These are phyloP conservation scores for Hortiboletus campestris DNA, from an alignment of 768 basidiomycete species.

Conservation along the genomic window DNA sequence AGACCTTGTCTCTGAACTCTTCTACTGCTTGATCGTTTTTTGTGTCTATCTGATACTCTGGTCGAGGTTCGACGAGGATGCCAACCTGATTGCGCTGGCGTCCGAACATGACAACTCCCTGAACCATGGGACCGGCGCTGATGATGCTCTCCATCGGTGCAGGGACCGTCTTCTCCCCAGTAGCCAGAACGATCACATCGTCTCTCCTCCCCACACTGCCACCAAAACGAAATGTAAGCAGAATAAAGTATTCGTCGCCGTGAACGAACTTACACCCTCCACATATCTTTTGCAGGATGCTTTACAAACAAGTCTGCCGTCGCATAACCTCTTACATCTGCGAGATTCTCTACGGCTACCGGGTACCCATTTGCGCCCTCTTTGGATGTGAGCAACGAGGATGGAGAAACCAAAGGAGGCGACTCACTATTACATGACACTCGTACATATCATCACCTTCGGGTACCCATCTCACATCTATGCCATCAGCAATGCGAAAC, in stretches of 20 bases:
- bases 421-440: constrained; percentile 33
- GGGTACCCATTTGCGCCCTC: constrained; percentile 1
- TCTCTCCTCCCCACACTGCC: constrained; percentile 38
- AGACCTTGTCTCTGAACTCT: constrained; percentile 19
- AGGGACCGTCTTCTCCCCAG: constrained; percentile 35
- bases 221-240: neutral
- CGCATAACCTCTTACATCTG: constrained; percentile 34
- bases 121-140: constrained; percentile 14
- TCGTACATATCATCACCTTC: constrained; percentile 35
- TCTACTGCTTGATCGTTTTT: neutral
- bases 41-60: constrained; percentile 10
- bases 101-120: constrained; percentile 32
- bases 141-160: constrained; percentile 29
- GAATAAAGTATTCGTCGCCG: neutral
- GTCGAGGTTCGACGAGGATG: constrained; percentile 28
- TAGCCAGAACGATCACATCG: constrained; percentile 31
- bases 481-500: constrained; percentile 6
- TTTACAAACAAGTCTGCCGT: constrained; percentile 42
- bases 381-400: neutral
- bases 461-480: constrained; percentile 28
- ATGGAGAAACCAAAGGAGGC: neutral
- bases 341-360: constrained; percentile 29
- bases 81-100: constrained; percentile 28
- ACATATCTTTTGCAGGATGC: constrained; percentile 40
- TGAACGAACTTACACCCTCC: constrained; percentile 9